These are phyloP conservation scores for Aspergillus sp. DNA, from an alignment of 2,329 filamentous ascomycete genomes.

Conservation along the genomic window DNA sequence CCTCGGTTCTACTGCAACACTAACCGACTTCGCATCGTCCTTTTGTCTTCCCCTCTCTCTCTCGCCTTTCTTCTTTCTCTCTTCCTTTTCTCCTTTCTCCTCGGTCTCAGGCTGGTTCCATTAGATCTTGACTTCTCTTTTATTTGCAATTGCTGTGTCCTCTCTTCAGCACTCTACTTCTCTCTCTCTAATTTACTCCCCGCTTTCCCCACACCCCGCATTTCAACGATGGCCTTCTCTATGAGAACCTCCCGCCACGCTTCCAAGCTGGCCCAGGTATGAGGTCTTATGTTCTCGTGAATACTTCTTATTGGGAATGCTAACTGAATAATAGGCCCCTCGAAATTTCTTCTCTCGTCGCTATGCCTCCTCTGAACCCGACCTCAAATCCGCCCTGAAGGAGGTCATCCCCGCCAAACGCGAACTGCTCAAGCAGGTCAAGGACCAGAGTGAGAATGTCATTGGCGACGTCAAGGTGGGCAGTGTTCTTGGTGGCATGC, in stretches of 20 bases:
- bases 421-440: constrained; percentile 88
- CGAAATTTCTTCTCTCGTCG: constrained; percentile 19
- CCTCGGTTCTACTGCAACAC: neutral
- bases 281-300: constrained; percentile 3
- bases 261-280: constrained; percentile 30
- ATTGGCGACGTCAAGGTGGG: constrained; percentile 90
- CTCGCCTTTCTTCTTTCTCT: neutral
- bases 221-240: constrained; percentile 16
- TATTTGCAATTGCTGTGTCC: neutral
- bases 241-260: constrained; percentile 33
- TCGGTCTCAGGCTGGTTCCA: neutral
- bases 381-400: constrained; percentile 80
- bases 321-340: constrained; percentile 6
- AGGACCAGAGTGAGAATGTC: constrained; percentile 69
- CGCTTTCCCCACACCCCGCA: constrained; percentile 1
- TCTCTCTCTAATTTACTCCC: neutral
- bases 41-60: neutral
- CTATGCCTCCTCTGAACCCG: constrained; percentile 64
- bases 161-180: neutral
- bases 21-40: no score
- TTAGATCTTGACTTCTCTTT: neutral
- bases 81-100: neutral
- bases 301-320: neutral
- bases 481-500: constrained; percentile 93
- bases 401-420: constrained; percentile 83